These are phyloP conservation scores for Ophiocordyceps camponoti-saundersi DNA, from an alignment of 2,329 filamentous ascomycete species.

Conservation along the genomic window DNA sequence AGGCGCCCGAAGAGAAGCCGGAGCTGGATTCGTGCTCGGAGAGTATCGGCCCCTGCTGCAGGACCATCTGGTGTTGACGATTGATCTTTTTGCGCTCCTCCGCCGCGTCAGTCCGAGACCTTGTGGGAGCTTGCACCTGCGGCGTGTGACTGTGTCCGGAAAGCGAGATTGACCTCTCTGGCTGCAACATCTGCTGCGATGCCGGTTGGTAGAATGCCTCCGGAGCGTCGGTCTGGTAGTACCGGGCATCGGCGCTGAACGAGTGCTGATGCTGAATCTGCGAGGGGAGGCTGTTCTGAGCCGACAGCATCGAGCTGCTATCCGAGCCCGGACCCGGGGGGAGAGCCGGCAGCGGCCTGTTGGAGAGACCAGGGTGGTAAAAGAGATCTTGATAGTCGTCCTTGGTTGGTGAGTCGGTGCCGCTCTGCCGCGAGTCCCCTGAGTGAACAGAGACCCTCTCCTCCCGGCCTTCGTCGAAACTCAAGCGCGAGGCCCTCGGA, in stretches of 20 bases:
- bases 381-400: slow-evolving; percentile 81
- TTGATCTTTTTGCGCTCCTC: slow-evolving; percentile 42
- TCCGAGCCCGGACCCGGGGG: slow-evolving; percentile 47
- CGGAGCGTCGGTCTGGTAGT: slow-evolving; percentile 22
- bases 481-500: slow-evolving; percentile 56
- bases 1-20: slow-evolving; percentile 36
- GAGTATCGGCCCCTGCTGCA: slow-evolving; percentile 32
- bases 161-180: slow-evolving; percentile 64
- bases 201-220: slow-evolving; percentile 30
- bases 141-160: slow-evolving; percentile 70
- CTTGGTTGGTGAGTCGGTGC: slow-evolving; percentile 47
- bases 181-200: slow-evolving; percentile 22
- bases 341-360: slow-evolving; percentile 45
- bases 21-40: slow-evolving; percentile 40
- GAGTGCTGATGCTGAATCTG: slow-evolving; percentile 32
- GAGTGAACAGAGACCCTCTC: slow-evolving; percentile 42
- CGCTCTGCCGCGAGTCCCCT: slow-evolving; percentile 34
- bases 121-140: slow-evolving; percentile 61
- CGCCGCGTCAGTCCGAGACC: slow-evolving; percentile 89
- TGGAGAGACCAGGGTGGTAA: slow-evolving; percentile 69
- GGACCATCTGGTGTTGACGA: slow-evolving; percentile 30
- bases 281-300: slow-evolving; percentile 22
- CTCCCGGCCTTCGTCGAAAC: slow-evolving; percentile 76
- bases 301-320: slow-evolving; percentile 31
- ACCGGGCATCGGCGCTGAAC: slow-evolving; percentile 26